Percentiles rank a stretch among this genome's conserved stretches.
These are phyloP conservation scores for Colletotrichum sp. DNA, from an alignment of 2,329 filamentous ascomycete genomes.

Conservation along the genomic window DNA sequence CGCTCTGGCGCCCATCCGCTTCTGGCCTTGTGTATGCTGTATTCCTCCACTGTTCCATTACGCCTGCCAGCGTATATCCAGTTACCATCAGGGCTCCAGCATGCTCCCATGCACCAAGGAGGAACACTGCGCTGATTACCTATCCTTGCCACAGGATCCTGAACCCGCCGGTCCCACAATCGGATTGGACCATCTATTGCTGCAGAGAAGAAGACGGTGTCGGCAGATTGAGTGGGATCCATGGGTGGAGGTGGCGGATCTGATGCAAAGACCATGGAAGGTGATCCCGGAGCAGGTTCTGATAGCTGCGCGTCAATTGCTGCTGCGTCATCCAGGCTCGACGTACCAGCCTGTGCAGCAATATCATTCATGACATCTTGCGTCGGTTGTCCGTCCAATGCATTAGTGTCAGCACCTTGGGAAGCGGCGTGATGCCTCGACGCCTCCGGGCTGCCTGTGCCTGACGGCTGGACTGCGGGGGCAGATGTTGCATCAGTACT, in stretches of 20 bases:
- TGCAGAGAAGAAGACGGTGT: slow-evolving; percentile 86
- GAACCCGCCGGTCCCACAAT: slow-evolving; percentile 89
- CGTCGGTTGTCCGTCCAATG: background rate
- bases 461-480: slow-evolving; percentile 28
- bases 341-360: background rate
- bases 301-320: background rate
- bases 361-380: background rate
- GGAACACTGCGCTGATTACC: slow-evolving; percentile 76
- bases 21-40: slow-evolving; percentile 77
- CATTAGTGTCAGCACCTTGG: background rate
- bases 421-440: background rate
- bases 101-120: slow-evolving; percentile 97
- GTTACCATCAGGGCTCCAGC: slow-evolving; percentile 96
- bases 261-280: slow-evolving; percentile 42
- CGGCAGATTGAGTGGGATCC: slow-evolving; percentile 66
- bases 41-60: slow-evolving; percentile 95
- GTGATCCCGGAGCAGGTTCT: slow-evolving; percentile 31
- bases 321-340: background rate
- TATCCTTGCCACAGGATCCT: slow-evolving; percentile 80
- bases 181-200: slow-evolving; percentile 86
- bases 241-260: slow-evolving; percentile 43
- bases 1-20: slow-evolving; percentile 76
- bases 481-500: slow-evolving; percentile 30
- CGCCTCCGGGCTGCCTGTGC: slow-evolving; percentile 4
- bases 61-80: slow-evolving; percentile 90